These are phyloP conservation scores for Margaritispora aquatica DNA, from an alignment of 495 filamentous ascomycete species.

Conservation along the genomic window DNA sequence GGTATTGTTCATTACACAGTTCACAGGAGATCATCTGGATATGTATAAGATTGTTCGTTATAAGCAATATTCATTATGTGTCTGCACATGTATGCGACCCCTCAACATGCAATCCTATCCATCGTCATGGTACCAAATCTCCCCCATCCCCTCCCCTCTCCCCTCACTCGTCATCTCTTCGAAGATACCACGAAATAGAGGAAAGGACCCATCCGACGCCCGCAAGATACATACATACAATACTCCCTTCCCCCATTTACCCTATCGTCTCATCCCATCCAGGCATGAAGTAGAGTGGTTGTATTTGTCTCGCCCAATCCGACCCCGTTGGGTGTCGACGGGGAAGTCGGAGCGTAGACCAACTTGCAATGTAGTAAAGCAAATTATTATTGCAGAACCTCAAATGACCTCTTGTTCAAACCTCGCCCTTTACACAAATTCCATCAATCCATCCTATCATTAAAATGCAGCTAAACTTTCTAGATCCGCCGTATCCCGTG, in stretches of 20 bases:
- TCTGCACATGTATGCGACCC: slow-evolving; percentile 14
- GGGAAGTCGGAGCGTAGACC: slow-evolving; percentile 10
- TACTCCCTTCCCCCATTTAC: background rate
- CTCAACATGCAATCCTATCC: slow-evolving; percentile 1
- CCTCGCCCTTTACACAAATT: background rate
- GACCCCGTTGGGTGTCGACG: too few species aligned
- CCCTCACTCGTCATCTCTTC: background rate
- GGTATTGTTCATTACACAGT: too few species aligned
- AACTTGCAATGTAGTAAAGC: too few species aligned
- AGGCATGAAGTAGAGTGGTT: background rate
- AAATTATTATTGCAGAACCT: too few species aligned
- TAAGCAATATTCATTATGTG: slow-evolving; percentile 17
- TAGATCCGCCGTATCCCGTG: slow-evolving; percentile 4
- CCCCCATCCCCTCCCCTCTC: background rate
- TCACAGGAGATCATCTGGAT: too few species aligned
- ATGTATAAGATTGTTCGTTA: slow-evolving; percentile 14
- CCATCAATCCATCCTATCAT: slow-evolving; percentile 25
- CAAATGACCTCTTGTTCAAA: background rate
- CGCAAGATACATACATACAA: background rate
- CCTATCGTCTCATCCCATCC: background rate
- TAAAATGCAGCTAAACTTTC: slow-evolving; percentile 13
- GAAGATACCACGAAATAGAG: background rate
- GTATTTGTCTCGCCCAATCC: too few species aligned
- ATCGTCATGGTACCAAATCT: background rate
- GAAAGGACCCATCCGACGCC: background rate